phyloP scores from a whole-genome alignment of 108 stramenopile species.

The Licmophora abbreviata region DNA sequence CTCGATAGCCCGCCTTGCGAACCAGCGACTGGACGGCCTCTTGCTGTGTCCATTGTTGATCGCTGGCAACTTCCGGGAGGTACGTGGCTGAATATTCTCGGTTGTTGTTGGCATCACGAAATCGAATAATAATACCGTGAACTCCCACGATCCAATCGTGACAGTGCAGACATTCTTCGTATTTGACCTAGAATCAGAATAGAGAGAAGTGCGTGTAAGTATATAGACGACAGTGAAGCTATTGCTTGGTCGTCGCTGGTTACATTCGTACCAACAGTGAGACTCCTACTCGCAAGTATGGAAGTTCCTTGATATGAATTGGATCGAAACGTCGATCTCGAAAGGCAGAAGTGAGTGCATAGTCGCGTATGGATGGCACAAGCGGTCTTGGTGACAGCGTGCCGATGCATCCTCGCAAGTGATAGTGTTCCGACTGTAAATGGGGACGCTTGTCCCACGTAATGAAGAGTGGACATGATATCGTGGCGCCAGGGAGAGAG shows the following conservation, averaged over 20 bases:
- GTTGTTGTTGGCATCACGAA: conserved; percentile 10
- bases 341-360: conserved; percentile 54
- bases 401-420: conserved; percentile 75
- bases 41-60: conserved; percentile 55
- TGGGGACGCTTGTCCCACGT: conserved; percentile 63
- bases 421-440: conserved; percentile 17
- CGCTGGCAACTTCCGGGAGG: conserved; percentile 67
- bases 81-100: conserved; percentile 51
- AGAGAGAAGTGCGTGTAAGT: no score
- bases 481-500: no score
- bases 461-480: conserved; percentile 74
- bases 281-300: conserved; percentile 51
- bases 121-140: conserved; percentile 70
- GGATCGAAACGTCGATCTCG: conserved; percentile 64
- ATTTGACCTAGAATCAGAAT: no score
- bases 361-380: conserved; percentile 41
- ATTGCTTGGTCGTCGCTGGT: no score
- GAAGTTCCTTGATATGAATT: conserved; percentile 39
- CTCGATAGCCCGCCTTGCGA: conserved; percentile 65
- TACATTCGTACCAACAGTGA: conserved; percentile 61
- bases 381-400: conserved; percentile 42
- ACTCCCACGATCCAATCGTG: conserved; percentile 70
- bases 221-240: no score
- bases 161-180: conserved; percentile 50
- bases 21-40: conserved; percentile 44